Evolutionary conservation across 1,139 yeast species (phyloP), one percentile per base, ranked within the genome.

Genomic region (Blastobotrys persicus): DNA sequence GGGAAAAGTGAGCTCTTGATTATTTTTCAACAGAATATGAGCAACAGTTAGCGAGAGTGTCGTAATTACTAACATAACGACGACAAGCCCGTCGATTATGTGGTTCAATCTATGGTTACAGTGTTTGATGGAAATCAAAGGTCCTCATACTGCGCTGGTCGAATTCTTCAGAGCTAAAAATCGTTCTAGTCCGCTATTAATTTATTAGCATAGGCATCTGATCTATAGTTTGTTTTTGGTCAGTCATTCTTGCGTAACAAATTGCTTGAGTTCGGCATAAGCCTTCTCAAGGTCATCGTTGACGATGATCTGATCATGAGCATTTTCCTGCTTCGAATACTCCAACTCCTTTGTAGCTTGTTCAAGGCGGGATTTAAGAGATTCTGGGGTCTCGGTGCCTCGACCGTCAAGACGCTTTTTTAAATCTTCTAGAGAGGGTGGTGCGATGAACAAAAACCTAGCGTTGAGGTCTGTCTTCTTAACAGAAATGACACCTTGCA

Each of bases 401-500:
- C 99, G 85, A 46, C 86, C 85, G 47, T 76, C 78, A 62, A 94
- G 79, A 70, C 98, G 81, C 52, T 71, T 68, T 64, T 80, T 80
- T 63, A 92, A 79, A 50, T 76, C 80, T 48, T 86, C 96, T 59
- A 89, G 73, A 31, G 94, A 83, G 19, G 99, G 98, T 41, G 99
- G 99, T 44, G 96, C 85, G 57, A 92, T 68, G 65, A 94, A 92
- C 59, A 94, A 72, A 69, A 72, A 92, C 66, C 91, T 78, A 43
- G 98, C 97, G 62, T 88, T 80, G 62, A 92, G 76, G 58, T 81
- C 80, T 14, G 96, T 82, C 48, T 77, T 72, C 73, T 94, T 94
- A 58, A 92, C 96, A 13, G 88, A 78, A 73, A 86, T 84, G 60
- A 92, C 98, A 56, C 99, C 99, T 73, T 94, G 98, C 96, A 91